Base-by-base conservation (phyloP, 73 alveolate genomes). In the Effrenium voratum region DNA sequence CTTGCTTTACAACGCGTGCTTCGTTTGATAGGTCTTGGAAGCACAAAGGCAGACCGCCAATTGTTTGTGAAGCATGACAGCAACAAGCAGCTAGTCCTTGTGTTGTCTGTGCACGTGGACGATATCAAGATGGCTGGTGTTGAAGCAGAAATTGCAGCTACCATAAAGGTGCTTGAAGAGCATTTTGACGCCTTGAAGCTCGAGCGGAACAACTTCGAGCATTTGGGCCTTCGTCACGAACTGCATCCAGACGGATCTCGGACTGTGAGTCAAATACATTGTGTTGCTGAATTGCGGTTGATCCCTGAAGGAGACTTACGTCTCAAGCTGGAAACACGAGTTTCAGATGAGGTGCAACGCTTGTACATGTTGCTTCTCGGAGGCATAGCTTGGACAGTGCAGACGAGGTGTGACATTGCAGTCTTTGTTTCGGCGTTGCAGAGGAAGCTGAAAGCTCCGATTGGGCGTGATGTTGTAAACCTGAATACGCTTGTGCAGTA, bases 351-450 rank as follows among this genome's bases (percentile, higher is more conserved):
- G 0, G 68, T 46, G 12, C 40, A 79, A 46, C 22, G 8, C 26
- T 32, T 30, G 66, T 80, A 45, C 49, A 45, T 50, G 46, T 46
- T 46, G 6, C 93, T 83, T 6, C 57, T 83, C 0, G 93, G 93
- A 28, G 93, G 93, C 3, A 79, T 83, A 19, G 77, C 93, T 2
- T 83, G 93, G 93, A 41, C 38, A 0, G 40, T 19, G 8, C 93
- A 83, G 57, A 83, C 93, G n/a, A 32, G 93, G n/a, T 55, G 57
- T 0, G 93, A 83, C 22, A 30, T 55, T 15, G 47, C 57, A 28
- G 93, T 83, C 30, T 52, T 83, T 50, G 93, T 83, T 2, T 36
- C 75, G 5, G 91, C 91, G 3, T n/a, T 81, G 34, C 91, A 81
- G 46, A 26, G 91, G 22, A 49, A 47, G 40, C 36, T 32, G 45